A percentile compares a stretch with the other conserved stretches of the same genome.
These are phyloP conservation scores for Hyphopichia fennica DNA, from an alignment of 1,139 yeast genomes.

Conservation along the genomic window DNA sequence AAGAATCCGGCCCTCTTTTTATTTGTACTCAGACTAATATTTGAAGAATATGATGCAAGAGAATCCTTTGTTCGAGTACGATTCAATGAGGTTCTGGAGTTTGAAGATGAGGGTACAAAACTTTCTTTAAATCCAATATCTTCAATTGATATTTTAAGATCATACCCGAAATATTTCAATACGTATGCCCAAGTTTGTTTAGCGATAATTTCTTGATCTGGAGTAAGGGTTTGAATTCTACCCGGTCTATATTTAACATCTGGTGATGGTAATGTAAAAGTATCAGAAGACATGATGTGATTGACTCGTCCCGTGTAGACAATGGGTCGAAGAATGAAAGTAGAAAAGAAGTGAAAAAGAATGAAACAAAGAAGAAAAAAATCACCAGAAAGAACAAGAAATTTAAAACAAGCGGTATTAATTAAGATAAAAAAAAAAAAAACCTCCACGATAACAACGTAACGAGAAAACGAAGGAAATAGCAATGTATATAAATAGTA, in stretches of 20 bases:
- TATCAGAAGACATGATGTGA: not conserved
- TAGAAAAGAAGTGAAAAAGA: not conserved
- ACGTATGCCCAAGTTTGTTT: slow-evolving; percentile 46
- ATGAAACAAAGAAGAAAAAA: not conserved
- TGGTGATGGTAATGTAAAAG: not conserved
- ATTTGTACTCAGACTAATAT: slow-evolving; percentile 6
- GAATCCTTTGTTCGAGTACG: slow-evolving; percentile 7
- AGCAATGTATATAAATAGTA: no score
- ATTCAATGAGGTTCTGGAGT: slow-evolving; percentile 23
- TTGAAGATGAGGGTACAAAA: slow-evolving; percentile 31
- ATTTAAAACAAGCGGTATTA: no score
- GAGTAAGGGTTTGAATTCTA: slow-evolving; percentile 40
- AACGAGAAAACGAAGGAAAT: no score
- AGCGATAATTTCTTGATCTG: slow-evolving; percentile 40
- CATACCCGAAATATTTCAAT: slow-evolving; percentile 41
- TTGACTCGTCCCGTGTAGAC: no score
- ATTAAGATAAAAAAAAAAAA: no score
- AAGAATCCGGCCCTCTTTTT: slow-evolving; percentile 21
- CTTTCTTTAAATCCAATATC: slow-evolving; percentile 35
- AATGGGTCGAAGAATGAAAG: not conserved
- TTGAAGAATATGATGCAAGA: slow-evolving; percentile 7
- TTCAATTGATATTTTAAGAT: slow-evolving; percentile 26
- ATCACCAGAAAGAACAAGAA: no score
- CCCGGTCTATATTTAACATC: slow-evolving; percentile 30
- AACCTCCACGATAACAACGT: no score